phyloP scores from a whole-genome alignment of 2,329 filamentous ascomycete genomes.

The Sodiomyces alkalinus region DNA sequence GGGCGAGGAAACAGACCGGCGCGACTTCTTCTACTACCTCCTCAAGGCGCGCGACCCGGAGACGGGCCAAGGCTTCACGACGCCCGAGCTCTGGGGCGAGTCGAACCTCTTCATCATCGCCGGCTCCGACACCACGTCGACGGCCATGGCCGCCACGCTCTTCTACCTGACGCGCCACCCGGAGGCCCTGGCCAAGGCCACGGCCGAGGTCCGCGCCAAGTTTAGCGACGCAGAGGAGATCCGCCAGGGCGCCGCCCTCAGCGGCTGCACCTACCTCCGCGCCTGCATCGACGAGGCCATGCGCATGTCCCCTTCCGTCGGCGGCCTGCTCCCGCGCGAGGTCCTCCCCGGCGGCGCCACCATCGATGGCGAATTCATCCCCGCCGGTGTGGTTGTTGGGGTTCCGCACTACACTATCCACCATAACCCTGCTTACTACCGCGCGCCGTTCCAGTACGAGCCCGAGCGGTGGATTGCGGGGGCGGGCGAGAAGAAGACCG shows the following conservation, averaged over 20 bases:
- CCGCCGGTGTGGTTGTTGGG: constrained; percentile 45
- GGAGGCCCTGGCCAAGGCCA: constrained; percentile 27
- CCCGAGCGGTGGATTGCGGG: constrained; percentile 52
- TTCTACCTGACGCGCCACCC: constrained; percentile 46
- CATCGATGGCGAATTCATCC: constrained; percentile 38
- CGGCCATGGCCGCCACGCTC: constrained; percentile 45
- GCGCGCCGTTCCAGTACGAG: constrained; percentile 38
- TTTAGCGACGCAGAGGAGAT: constrained; percentile 41
- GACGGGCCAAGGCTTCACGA: constrained; percentile 50
- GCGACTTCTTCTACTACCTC: constrained; percentile 65
- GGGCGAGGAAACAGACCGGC: constrained; percentile 49
- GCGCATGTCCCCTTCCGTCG: constrained; percentile 46
- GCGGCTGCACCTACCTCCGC: constrained; percentile 40
- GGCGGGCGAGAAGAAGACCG: constrained; percentile 19
- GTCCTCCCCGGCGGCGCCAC: constrained; percentile 38
- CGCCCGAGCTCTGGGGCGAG: constrained; percentile 54
- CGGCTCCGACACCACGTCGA: constrained; percentile 58
- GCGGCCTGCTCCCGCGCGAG: constrained; percentile 44
- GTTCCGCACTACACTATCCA: constrained; percentile 55
- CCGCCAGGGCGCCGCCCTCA: constrained; percentile 31
- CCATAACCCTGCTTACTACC: constrained; percentile 48
- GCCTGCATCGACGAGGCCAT: constrained; percentile 52
- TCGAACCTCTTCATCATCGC: constrained; percentile 58
- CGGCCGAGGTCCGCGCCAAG: constrained; percentile 33
- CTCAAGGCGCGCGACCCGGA: constrained; percentile 58